phyloP scores from a whole-genome alignment of 2,329 filamentous ascomycete species.

The Penicillium sp. region DNA sequence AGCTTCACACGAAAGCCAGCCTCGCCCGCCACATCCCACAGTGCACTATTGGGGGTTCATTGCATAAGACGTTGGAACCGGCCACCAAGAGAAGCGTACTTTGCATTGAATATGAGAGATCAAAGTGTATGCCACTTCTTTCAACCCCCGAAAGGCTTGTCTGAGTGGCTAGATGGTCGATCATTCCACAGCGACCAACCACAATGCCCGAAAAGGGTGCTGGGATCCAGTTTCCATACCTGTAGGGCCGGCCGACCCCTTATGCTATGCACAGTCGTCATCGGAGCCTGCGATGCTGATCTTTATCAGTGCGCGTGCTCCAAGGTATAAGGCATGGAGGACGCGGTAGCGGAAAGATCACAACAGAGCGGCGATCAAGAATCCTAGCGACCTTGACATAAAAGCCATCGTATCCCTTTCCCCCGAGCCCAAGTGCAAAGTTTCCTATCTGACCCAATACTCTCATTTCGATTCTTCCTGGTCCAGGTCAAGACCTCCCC shows the following conservation, averaged over 20 bases:
- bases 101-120: slow-evolving; percentile 5
- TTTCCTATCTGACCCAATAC: slow-evolving; percentile 19
- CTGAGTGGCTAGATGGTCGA: slow-evolving; percentile 9
- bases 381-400: slow-evolving; percentile 16
- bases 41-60: not conserved
- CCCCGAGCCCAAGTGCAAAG: slow-evolving; percentile 6
- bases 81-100: not conserved
- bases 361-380: slow-evolving; percentile 9
- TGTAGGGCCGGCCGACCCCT: slow-evolving; percentile 7
- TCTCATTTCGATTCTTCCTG: slow-evolving; percentile 13
- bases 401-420: slow-evolving; percentile 15
- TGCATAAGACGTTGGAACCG: not conserved
- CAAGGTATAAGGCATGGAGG: slow-evolving; percentile 21
- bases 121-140: not conserved
- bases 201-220: not conserved
- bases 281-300: slow-evolving; percentile 19
- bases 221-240: slow-evolving; percentile 16
- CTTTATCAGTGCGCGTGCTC: slow-evolving; percentile 11
- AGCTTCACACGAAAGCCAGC: not conserved
- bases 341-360: slow-evolving; percentile 1
- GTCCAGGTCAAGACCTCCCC: slow-evolving; percentile 1
- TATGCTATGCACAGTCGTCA: slow-evolving; percentile 21
- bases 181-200: slow-evolving; percentile 23
- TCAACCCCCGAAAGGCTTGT: slow-evolving; percentile 2
- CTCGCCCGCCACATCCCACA: not conserved